Conservation (phyloP, 768 basidiomycete genomes). For the Plicaturopsis crispa region DNA sequence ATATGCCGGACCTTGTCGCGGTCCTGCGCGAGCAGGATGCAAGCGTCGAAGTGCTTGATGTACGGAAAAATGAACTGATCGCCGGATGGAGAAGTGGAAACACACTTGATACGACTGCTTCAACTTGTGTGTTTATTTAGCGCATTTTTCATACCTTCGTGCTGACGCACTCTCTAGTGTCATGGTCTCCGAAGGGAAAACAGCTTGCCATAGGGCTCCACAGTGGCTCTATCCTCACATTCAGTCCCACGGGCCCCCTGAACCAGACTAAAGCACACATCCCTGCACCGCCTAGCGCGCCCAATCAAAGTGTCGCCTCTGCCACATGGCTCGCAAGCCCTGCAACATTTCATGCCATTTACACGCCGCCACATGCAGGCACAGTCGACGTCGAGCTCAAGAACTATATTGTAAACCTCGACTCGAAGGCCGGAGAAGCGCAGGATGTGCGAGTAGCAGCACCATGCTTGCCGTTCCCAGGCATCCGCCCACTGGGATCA, state of each 20-base stretch:
- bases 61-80: constrained; percentile 34
- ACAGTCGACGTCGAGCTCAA: constrained; percentile 31
- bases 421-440: constrained; percentile 29
- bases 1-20: constrained; percentile 50
- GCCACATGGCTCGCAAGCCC: constrained; percentile 65
- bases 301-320: constrained; percentile 38
- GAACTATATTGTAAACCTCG: constrained; percentile 33
- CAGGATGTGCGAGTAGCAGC: constrained; percentile 29
- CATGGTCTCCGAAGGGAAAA: constrained; percentile 86
- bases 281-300: constrained; percentile 52
- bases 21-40: constrained; percentile 39
- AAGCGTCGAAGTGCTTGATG: constrained; percentile 55
- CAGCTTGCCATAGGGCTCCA: constrained; percentile 72
- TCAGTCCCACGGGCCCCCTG: constrained; percentile 46
- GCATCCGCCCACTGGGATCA: constrained; percentile 36
- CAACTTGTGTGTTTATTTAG: constrained; percentile 41
- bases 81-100: constrained; percentile 49
- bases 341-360: constrained; percentile 64
- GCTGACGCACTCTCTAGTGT: constrained; percentile 33
- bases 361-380: constrained; percentile 33
- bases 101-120: constrained; percentile 41
- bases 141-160: constrained; percentile 1
- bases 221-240: constrained; percentile 65
- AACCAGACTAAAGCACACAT: constrained; percentile 48
- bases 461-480: constrained; percentile 37